Percentiles rank a stretch among this genome's conserved stretches.
Evolutionary conservation across 2,329 filamentous ascomycete genomes (phyloP).

Genomic region (Ophiostoma australiae): DNA sequence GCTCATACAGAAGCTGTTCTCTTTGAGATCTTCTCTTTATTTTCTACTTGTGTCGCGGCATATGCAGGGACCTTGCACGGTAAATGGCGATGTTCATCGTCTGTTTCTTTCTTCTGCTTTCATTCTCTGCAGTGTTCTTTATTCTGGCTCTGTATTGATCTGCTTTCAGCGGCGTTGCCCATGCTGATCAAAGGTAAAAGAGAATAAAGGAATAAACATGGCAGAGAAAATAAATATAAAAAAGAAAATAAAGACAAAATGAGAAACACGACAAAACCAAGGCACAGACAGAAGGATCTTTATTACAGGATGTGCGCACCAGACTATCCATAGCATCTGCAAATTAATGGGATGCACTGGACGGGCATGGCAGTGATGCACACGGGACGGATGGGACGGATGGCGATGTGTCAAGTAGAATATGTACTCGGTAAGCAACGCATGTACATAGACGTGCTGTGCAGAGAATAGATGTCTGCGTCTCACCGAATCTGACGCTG

Average conservation of each 20-base stretch:
- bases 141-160: neutral
- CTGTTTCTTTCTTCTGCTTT: neutral
- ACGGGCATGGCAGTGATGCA: neutral
- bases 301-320: neutral
- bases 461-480: neutral
- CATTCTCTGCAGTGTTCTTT: neutral
- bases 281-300: neutral
- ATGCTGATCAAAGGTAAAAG: neutral
- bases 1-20: no score
- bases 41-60: neutral
- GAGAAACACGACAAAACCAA: neutral
- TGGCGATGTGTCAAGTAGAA: neutral
- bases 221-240: no score
- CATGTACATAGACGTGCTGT: no score
- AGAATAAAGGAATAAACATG: no score
- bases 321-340: neutral
- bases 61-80: conserved; percentile 1
- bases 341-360: neutral
- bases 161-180: neutral
- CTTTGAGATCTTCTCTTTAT: neutral
- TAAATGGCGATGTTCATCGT: neutral
- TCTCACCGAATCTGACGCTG: neutral
- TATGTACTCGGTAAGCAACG: neutral
- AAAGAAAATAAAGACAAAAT: neutral
- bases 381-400: conserved; percentile 1